A percentile compares a stretch with the other conserved stretches of the same genome.
Evolutionary conservation across 1,284 basidiomycete genomes (phyloP).

Genomic region (Xerocomus amazonicus): DNA sequence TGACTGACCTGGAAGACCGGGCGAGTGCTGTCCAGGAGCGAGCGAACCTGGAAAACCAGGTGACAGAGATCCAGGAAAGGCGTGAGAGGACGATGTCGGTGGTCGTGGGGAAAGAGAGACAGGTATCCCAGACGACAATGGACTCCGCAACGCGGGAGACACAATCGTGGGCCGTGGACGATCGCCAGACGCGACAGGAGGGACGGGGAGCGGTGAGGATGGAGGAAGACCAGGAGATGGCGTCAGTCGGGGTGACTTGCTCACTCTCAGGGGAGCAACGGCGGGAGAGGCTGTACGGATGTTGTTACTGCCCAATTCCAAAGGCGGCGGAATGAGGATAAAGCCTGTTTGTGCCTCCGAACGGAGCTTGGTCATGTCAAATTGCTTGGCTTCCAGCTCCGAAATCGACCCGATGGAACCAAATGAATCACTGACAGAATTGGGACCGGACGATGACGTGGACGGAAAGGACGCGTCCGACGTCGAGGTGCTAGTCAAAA

Average conservation of each 20-base stretch:
- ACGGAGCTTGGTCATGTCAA: constrained; percentile 16
- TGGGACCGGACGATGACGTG: constrained; percentile 12
- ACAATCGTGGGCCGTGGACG: constrained; percentile 1
- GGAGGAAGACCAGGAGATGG: constrained; percentile 22
- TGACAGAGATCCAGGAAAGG: constrained; percentile 17
- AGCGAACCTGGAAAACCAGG: constrained; percentile 20
- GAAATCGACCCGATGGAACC: constrained; percentile 25
- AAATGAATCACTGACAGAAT: constrained; percentile 10
- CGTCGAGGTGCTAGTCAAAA: constrained; percentile 10
- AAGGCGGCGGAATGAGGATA: constrained; percentile 24
- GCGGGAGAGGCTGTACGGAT: constrained; percentile 5
- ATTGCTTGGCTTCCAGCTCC: constrained; percentile 21
- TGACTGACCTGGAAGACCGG: constrained; percentile 24
- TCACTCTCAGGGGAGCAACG: constrained; percentile 25
- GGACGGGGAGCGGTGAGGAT: constrained; percentile 12
- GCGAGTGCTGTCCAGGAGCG: constrained; percentile 22
- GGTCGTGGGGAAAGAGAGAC: neutral
- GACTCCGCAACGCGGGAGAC: constrained; percentile 20
- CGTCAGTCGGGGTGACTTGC: constrained; percentile 24
- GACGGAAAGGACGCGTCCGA: constrained; percentile 14
- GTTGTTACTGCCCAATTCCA: constrained; percentile 14
- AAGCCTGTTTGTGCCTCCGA: constrained; percentile 13
- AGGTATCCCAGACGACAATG: constrained; percentile 12
- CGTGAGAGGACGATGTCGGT: constrained; percentile 2
- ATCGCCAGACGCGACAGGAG: constrained; percentile 8